These are phyloP conservation scores for Colletotrichum lentis DNA, from an alignment of 2,329 filamentous ascomycete genomes.

Conservation along the genomic window DNA sequence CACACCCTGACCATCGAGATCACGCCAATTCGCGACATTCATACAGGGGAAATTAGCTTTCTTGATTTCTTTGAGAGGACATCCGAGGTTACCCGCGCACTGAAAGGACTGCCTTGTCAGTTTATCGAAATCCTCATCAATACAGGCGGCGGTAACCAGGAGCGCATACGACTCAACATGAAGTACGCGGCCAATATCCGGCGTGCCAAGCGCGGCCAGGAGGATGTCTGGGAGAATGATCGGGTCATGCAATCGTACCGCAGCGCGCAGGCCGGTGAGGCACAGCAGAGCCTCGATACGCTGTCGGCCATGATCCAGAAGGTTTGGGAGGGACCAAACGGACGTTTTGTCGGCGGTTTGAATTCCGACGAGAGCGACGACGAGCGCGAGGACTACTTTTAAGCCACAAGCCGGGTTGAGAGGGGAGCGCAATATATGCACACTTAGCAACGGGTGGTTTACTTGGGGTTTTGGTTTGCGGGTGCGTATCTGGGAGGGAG, in stretches of 20 bases:
- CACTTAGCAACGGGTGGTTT: not conserved
- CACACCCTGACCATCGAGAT: slow-evolving; percentile 55
- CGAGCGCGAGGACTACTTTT: not conserved
- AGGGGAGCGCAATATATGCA: not conserved
- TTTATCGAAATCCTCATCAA: slow-evolving; percentile 49
- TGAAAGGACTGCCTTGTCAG: slow-evolving; percentile 48
- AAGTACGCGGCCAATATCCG: slow-evolving; percentile 25
- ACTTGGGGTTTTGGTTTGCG: not conserved
- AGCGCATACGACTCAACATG: slow-evolving; percentile 27
- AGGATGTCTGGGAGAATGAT: slow-evolving; percentile 40
- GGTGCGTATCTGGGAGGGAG: not conserved
- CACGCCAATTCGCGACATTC: slow-evolving; percentile 41
- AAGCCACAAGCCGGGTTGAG: not conserved
- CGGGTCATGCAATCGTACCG: slow-evolving; percentile 36
- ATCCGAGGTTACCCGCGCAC: slow-evolving; percentile 44
- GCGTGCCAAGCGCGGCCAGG: slow-evolving; percentile 23
- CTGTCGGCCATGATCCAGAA: slow-evolving; percentile 30
- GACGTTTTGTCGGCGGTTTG: slow-evolving; percentile 29
- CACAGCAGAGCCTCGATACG: slow-evolving; percentile 24
- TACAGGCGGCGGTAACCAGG: slow-evolving; percentile 34
- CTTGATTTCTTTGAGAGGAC: slow-evolving; percentile 47
- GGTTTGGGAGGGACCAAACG: slow-evolving; percentile 19
- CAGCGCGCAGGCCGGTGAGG: slow-evolving; percentile 26
- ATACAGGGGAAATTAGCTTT: slow-evolving; percentile 45
- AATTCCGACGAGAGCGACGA: slow-evolving; percentile 19